These are phyloP conservation scores for Penicillium sumatraense DNA, from an alignment of 2,329 filamentous ascomycete species.

Conservation along the genomic window DNA sequence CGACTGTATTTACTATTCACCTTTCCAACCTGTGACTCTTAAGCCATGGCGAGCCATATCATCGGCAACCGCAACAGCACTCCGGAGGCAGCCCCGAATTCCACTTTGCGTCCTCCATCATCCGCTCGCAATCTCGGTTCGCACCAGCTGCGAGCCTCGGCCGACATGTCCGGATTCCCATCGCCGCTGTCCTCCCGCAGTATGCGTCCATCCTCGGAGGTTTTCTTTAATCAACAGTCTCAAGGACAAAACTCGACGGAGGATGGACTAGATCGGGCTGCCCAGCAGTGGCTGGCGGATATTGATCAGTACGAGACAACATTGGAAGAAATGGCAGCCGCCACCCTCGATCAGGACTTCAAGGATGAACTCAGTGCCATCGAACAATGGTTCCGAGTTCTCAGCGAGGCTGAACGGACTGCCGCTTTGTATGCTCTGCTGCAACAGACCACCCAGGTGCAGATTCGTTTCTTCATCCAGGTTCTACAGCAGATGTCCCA, in stretches of 20 bases:
- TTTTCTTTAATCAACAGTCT: slow-evolving; percentile 79
- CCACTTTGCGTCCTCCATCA: slow-evolving; percentile 80
- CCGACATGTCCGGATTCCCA: slow-evolving; percentile 87
- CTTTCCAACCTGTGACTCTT: slow-evolving; percentile 25
- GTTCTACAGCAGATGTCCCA: slow-evolving; percentile 99
- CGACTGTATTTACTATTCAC: slow-evolving; percentile 40
- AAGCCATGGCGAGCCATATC: slow-evolving; percentile 65
- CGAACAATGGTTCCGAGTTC: slow-evolving; percentile 98
- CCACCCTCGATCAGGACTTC: slow-evolving; percentile 98
- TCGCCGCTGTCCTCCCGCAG: slow-evolving; percentile 72
- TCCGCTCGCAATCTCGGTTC: slow-evolving; percentile 78
- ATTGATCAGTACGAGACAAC: slow-evolving; percentile 99
- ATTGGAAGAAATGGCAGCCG: slow-evolving; percentile 96
- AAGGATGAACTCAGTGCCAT: slow-evolving; percentile 99
- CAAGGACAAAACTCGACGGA: slow-evolving; percentile 72
- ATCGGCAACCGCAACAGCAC: slow-evolving; percentile 95
- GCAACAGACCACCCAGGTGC: slow-evolving; percentile 97
- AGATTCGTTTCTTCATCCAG: slow-evolving; percentile 99
- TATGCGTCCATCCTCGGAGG: slow-evolving; percentile 92
- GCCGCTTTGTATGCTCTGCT: slow-evolving; percentile 93
- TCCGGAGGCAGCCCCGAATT: slow-evolving; percentile 77
- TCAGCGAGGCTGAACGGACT: slow-evolving; percentile 95
- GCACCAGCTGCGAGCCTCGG: slow-evolving; percentile 89
- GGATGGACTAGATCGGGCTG: slow-evolving; percentile 88
- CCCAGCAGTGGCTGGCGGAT: slow-evolving; percentile 98